Percentiles rank a stretch among this genome's conserved stretches.
Conservation (phyloP, 2,329 filamentous ascomycete genomes). For the Aspergillus quadrilineatus region DNA sequence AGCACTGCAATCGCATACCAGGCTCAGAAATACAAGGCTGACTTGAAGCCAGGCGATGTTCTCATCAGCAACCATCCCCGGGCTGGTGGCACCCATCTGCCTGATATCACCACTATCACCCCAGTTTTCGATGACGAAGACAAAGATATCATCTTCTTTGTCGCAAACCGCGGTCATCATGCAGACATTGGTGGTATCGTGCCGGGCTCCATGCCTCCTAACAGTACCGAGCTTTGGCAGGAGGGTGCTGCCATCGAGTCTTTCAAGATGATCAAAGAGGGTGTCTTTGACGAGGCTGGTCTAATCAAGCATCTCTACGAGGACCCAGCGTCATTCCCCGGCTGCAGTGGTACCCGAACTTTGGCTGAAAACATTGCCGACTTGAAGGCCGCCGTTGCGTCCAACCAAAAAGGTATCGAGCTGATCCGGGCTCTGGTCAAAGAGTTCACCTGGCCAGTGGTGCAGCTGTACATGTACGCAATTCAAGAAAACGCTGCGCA, state of each 20-base stretch:
- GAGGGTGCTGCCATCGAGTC: constrained; percentile 50
- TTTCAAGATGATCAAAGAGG: constrained; percentile 68
- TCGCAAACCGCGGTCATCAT: constrained; percentile 76
- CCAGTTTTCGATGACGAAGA: constrained; percentile 65
- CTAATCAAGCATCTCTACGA: constrained; percentile 70
- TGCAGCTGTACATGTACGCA: constrained; percentile 78
- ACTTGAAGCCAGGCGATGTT: constrained; percentile 75
- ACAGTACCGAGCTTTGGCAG: constrained; percentile 48
- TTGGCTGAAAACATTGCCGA: constrained; percentile 82
- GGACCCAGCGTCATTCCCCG: constrained; percentile 71
- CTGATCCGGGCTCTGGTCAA: constrained; percentile 72
- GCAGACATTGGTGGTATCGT: constrained; percentile 82
- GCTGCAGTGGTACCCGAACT: constrained; percentile 75
- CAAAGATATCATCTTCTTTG: constrained; percentile 76
- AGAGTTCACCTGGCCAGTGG: constrained; percentile 76
- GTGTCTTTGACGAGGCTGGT: constrained; percentile 73
- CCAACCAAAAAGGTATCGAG: constrained; percentile 81
- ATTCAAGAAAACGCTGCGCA: constrained; percentile 80
- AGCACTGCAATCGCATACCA: constrained; percentile 79
- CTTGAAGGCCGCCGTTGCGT: constrained; percentile 80
- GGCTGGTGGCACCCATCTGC: constrained; percentile 79
- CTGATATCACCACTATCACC: constrained; percentile 77
- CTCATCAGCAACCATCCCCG: constrained; percentile 82
- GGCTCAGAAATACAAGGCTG: constrained; percentile 71
- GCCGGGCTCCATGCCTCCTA: constrained; percentile 76